Base-by-base conservation (phyloP, 2,329 filamentous ascomycete genomes). In the Aspergillus ibericus region DNA sequence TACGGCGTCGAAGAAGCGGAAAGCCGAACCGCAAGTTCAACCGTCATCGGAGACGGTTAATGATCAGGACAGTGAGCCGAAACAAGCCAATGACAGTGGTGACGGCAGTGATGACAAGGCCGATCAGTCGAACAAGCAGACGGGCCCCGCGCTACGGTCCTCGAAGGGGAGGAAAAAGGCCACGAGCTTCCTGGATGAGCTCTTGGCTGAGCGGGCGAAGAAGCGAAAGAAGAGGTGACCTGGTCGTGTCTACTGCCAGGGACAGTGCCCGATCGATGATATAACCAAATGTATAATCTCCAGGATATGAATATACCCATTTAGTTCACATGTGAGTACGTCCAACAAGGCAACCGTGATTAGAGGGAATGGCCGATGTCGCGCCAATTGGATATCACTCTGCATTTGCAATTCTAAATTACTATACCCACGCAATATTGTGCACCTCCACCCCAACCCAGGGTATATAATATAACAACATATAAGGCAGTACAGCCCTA, bases 111-210 rank as follows among this genome's bases (percentile, higher is more conserved):
- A 18, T 51, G 57, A 58, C 29, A 52, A 52, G 40, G 16, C 16
- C 25, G 44, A 48, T 16, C 25, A 29, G 56, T 42, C 55, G 5
- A 52, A 42, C 22, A 50, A 53, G 50, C 53, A 59, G 53, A 55
- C 56, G 42, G 49, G 53, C 29, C 18, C 58, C 1, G 51, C 56
- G n/a, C 53, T 60, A 49, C 59, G 47, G n/a, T 49, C 63, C 53
- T 53, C 55, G 9, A 73, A 69, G 53, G 67, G 64, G 20, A 71
- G 68, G 27, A 80, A 77, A 63, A 76, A 77, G 51, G 74, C 74
- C 1, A 74, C 68, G 13, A 84, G 78, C 60, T 85, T 82, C 65
- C 72, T 86, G 22, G 84, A 86, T 68, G 81, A 85, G 62, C 69
- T 86, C 15, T 64, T 79, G 49, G 72, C 72, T n/a, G 67, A 75